Base-by-base conservation (phyloP, 2,329 filamentous ascomycete genomes). In the Fonsecaea nubica region DNA sequence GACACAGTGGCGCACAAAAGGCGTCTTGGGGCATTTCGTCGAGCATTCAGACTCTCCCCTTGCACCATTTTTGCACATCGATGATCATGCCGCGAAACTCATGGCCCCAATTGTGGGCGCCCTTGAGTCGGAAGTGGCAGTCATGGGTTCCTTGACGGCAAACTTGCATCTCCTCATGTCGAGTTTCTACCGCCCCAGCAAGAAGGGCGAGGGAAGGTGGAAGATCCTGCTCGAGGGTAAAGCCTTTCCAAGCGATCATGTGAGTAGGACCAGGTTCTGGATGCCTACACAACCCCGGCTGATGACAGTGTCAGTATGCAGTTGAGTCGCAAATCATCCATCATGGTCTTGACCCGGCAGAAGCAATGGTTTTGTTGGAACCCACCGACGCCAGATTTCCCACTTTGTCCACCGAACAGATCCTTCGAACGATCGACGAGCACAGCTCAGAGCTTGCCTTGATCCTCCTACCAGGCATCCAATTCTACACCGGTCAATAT, bases 211-310 rank as follows among this genome's bases (percentile, higher is more conserved):
- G 54, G 71, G 71, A 13, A 84, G 79, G 45, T 90, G 90, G 80
- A 95, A 94, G 80, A 90, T 96, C 69, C 90, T 96, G 60, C 84
- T 94, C n/a, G 92, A 97, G 77, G 92, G 91, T 78, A 93, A 93
- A 75, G 92, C 93, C 0, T 97, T 97, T 72, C 93, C 93, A 0
- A 93, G 90, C 77, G 93, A 97, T 75, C 90, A 92, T 77, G 89
- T 89, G 82, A 72, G 84, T 75, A 50, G 45, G n/a, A 10, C 8
- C 21, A 4, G 10, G 18, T 25, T 4, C 21, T 25, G 45, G 45
- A 25, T 1, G 45, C 9, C 21, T 7, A 18, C 15, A 45, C 5
- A 7, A 18, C n/a, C 8, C 1, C 45, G 10, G 18, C 25, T 50
- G 18, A 50, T 18, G 10, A 25, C 45, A 25, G 18, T 25, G 10